Base-by-base conservation (phyloP, 768 basidiomycete species). In the Tulasnella sp. region DNA sequence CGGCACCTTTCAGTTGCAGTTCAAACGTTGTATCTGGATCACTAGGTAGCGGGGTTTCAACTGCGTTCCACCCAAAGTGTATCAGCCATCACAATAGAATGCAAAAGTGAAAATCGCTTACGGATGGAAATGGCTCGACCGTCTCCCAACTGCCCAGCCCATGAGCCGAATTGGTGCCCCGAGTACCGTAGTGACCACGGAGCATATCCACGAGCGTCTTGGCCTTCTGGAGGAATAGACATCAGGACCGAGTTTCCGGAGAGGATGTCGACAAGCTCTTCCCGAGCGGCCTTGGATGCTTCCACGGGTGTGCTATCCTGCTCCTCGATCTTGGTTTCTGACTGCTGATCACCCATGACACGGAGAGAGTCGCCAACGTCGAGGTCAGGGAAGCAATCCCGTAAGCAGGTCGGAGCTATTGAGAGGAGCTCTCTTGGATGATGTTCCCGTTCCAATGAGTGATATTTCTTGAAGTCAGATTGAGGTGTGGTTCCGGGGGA, bases 101-200 rank as follows among this genome's bases (percentile, higher is more conserved):
- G 20, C 20, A 57, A 61, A 35, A 10, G 35, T 78, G 57, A 37
- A 35, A 67, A 73, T 6, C 71, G 84, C 88, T 80, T 81, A 90
- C 90, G 84, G 73, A 99, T 89, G 11, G 93, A 93, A n/a, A 95
- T 93, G 0, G 98, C 97, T 23, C 98, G 88, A 0, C 98, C 98
- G 82, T 99, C 97, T 16, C 98, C 98, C 5, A 99, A 87, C 83
- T 98, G 98, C 35, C 96, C 95, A 0, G 98, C 96, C 91, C 92
- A 98, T 3, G 82, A 85, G 0, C 95, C 94, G 81, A 95, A 96
- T 81, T 95, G 94, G 82, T 95, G 93, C 0, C 96, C 96, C 80
- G 93, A 94, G 83, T 98, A 99, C 20, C 95, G 87, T 40, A 95
- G 87, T 5, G 93, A 91, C 94, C 95, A 98, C 0, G 97, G 92